Conservation (phyloP, 768 basidiomycete species). For the Mycena leptocephala region DNA sequence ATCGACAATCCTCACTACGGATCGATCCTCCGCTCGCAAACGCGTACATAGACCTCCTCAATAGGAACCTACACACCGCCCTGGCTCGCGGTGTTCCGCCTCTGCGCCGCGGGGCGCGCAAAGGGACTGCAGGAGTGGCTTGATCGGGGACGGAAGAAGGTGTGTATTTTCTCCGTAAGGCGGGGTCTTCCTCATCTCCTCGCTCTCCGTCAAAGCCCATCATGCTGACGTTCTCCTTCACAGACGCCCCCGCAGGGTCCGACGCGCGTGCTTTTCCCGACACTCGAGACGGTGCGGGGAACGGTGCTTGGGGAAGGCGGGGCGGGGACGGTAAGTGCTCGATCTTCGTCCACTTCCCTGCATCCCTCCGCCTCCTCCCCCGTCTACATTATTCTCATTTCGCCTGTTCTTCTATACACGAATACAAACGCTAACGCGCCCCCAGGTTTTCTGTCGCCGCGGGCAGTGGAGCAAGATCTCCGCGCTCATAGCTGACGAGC, state of each 20-base stretch:
- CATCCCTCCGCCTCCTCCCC: too few species aligned
- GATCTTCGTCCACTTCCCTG: too few species aligned
- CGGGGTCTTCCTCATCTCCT: too few species aligned
- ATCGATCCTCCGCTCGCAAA: background rate
- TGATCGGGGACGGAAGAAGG: slow-evolving; percentile 45
- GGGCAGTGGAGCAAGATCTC: slow-evolving; percentile 59
- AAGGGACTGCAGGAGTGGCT: slow-evolving; percentile 62
- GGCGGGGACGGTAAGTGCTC: slow-evolving; percentile 63
- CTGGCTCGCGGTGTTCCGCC: slow-evolving; percentile 75
- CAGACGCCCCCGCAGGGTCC: slow-evolving; percentile 28
- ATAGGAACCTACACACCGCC: slow-evolving; percentile 71
- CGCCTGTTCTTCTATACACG: background rate
- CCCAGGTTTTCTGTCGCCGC: slow-evolving; percentile 66
- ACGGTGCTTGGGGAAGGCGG: slow-evolving; percentile 67
- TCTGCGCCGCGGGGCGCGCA: slow-evolving; percentile 64
- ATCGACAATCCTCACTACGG: background rate
- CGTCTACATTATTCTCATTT: too few species aligned
- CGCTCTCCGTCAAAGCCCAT: too few species aligned
- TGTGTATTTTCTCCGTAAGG: too few species aligned
- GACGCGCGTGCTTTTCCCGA: slow-evolving; percentile 72
- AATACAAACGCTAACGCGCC: background rate
- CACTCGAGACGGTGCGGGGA: slow-evolving; percentile 63
- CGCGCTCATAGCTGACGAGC: slow-evolving; percentile 51
- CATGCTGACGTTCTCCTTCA: background rate
- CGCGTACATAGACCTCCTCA: slow-evolving; percentile 68